Conservation (phyloP, 2,329 filamentous ascomycete species). For the Zymoseptoria ardabiliae region DNA sequence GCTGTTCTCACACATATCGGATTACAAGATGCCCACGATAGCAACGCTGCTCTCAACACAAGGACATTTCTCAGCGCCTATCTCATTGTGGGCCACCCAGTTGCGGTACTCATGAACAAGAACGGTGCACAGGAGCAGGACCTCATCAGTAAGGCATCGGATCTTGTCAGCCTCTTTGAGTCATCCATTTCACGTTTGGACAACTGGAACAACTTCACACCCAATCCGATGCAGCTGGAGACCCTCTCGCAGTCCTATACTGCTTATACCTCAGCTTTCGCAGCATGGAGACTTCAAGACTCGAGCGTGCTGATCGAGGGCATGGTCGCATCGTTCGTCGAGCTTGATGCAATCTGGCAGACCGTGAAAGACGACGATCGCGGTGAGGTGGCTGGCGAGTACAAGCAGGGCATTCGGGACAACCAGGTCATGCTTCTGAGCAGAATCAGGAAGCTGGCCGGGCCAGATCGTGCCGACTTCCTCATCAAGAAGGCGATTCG, state of each 20-base stretch:
- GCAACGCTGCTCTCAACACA: conserved; percentile 57
- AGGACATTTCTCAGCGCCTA: conserved; percentile 74
- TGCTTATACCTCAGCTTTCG: conserved; percentile 70
- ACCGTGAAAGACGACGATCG: conserved; percentile 73
- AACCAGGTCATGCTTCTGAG: conserved; percentile 75
- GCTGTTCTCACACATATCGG: conserved; percentile 63
- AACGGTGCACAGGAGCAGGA: conserved; percentile 64
- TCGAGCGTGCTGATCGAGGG: conserved; percentile 70
- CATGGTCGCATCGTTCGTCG: conserved; percentile 81
- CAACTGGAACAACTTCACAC: conserved; percentile 58
- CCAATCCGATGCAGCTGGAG: conserved; percentile 55
- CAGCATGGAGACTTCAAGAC: conserved; percentile 76
- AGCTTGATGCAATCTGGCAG: conserved; percentile 75
- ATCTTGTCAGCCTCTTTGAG: conserved; percentile 72
- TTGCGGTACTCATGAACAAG: conserved; percentile 68
- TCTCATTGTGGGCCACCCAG: conserved; percentile 70
- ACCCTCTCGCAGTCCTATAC: conserved; percentile 63
- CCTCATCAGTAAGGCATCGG: conserved; percentile 68
- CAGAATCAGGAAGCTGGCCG: conserved; percentile 70
- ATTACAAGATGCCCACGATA: conserved; percentile 51
- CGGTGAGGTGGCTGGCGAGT: conserved; percentile 66
- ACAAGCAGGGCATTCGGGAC: conserved; percentile 70
- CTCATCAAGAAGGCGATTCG: conserved; percentile 68
- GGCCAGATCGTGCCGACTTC: conserved; percentile 61
- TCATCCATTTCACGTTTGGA: conserved; percentile 61